Evolutionary conservation across 345 rosid genomes (phyloP), one percentile per base, ranked within the genome.

Genomic region (Lepidium didymum): DNA sequence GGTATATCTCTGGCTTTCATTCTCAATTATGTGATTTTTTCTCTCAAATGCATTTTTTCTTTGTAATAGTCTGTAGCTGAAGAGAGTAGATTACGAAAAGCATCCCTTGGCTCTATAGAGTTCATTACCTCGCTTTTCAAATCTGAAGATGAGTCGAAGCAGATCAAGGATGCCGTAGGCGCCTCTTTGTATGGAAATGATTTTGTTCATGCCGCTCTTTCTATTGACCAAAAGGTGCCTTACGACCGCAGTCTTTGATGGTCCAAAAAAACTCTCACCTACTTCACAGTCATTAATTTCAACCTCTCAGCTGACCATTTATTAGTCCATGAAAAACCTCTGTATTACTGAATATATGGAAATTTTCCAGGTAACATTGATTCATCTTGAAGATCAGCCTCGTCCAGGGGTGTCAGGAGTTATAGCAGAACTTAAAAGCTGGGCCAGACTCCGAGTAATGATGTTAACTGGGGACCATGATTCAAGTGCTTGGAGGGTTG

Each of bases 361-460:
- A 47, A 56, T 43, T 59, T 27, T 47, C 68, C 66, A 93, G 96
- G 89, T 94, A 75, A 80, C 99, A 56, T 76, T 94, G 81, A 90
- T 94, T 78, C 99, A 94, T 79, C 95, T 94, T 0, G 99, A 90
- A 83, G 97, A 94, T 80, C 88, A 82, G 76, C 99, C 97, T 45
- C 87, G 96, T 64, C 80, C 83, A 34, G 97, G 95, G 38, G 95
- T 87, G 61, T 73, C 87, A 49, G 91, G 85, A 60, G 96, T 90
- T 56, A 72, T 93, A 71, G 49, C 76, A 35, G 94, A 86, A 69
- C 71, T 93, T 61, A 81, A 77, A 72, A 75, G 68, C 80, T 76
- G 79, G 76, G 97, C 87, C 67, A 75, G 68, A 74, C 83, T 90
- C 13, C 85, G 84, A 14, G 75, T 88, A 59, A 88, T 94, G 85